Evolutionary conservation across 306 rosid genomes (phyloP).

Genomic region (Dalbergia oliveri): DNA sequence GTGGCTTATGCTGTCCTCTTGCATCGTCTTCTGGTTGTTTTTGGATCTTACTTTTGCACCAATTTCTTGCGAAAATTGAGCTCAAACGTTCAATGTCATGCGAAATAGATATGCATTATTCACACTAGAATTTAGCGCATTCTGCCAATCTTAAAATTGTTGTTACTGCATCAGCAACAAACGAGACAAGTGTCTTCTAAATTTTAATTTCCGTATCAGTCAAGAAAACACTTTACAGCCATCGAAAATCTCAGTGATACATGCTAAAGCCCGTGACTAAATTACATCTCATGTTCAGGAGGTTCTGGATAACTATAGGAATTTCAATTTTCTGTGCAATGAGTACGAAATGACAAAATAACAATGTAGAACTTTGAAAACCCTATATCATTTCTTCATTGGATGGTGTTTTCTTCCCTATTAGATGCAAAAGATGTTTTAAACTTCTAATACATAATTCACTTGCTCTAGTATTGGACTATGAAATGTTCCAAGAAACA

Average conservation of each 20-base stretch:
- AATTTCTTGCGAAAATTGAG: background rate
- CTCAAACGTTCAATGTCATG: background rate
- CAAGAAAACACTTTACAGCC: background rate
- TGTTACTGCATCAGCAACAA: background rate
- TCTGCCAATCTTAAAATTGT: background rate
- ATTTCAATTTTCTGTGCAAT: constrained; percentile 64
- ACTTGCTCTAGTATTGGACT: constrained; percentile 27
- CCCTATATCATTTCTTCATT: constrained; percentile 31
- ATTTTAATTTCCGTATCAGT: background rate
- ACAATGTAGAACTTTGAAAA: constrained; percentile 22
- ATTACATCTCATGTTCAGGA: constrained; percentile 63
- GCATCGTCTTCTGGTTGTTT: background rate
- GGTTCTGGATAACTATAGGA: constrained; percentile 56
- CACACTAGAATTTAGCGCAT: background rate
- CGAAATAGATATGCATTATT: background rate
- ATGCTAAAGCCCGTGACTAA: constrained; percentile 16
- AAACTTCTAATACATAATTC: background rate
- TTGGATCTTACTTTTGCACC: background rate
- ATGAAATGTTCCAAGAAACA: constrained; percentile 8
- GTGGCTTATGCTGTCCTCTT: background rate
- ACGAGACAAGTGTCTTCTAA: background rate
- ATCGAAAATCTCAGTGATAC: background rate
- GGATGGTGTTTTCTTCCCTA: constrained; percentile 1
- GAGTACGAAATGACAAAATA: constrained; percentile 57
- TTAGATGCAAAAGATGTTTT: constrained; percentile 15